Percentiles rank a stretch among this genome's conserved stretches.
Evolutionary conservation across 2,329 filamentous ascomycete genomes (phyloP).

Genomic region (Pseudofabraea citricarpa): DNA sequence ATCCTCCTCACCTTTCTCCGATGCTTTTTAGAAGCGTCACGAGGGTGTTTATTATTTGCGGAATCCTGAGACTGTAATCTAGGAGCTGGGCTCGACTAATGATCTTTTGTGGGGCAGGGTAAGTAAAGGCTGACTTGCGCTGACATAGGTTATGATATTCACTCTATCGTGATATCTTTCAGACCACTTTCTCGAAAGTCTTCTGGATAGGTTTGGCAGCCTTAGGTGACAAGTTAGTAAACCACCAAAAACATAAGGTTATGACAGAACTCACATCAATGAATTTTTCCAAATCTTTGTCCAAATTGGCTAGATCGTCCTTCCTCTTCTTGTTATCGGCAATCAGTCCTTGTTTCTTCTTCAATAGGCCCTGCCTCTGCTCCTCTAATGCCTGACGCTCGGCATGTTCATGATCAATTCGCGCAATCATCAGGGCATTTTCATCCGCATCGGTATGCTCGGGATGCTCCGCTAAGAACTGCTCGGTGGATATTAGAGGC

Average conservation of each 20-base stretch:
- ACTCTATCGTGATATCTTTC: conserved; percentile 5
- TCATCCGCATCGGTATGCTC: conserved; percentile 69
- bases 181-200: conserved; percentile 68
- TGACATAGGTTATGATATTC: not conserved
- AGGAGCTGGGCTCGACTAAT: too few relatives aligned
- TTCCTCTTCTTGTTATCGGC: conserved; percentile 87
- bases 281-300: conserved; percentile 89
- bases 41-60: too few relatives aligned
- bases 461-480: conserved; percentile 73
- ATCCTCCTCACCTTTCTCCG: too few relatives aligned
- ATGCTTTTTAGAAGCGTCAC: too few relatives aligned
- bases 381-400: conserved; percentile 84
- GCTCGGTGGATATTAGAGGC: conserved; percentile 76
- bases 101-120: not conserved
- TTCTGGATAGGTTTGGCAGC: conserved; percentile 85
- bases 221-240: conserved; percentile 34
- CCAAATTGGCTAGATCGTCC: conserved; percentile 85
- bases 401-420: conserved; percentile 84
- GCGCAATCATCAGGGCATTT: conserved; percentile 79
- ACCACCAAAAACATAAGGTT: not conserved
- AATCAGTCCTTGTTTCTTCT: conserved; percentile 64
- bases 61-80: too few relatives aligned
- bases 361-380: conserved; percentile 71
- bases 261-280: conserved; percentile 62
- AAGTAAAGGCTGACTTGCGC: not conserved